phyloP scores from a whole-genome alignment of 225 moss, liverwort and hornwort species.

The Marchantia polymorpha region DNA sequence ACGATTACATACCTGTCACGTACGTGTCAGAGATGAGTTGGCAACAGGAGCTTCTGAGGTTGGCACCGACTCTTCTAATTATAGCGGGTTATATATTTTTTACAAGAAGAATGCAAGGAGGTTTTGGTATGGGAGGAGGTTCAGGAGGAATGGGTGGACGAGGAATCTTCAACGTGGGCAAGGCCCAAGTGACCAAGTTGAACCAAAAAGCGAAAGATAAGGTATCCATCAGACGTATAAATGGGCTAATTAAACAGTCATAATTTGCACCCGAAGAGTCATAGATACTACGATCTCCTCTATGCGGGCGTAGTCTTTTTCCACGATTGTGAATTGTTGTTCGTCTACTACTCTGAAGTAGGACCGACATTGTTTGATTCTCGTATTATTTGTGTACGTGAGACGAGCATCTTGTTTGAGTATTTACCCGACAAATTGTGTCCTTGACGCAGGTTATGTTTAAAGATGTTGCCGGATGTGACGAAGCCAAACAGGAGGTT shows the following conservation, averaged over 20 bases:
- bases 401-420: not conserved
- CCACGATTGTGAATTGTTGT: too few relatives aligned
- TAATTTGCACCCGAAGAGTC: not conserved
- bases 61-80: constrained; percentile 91
- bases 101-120: constrained; percentile 95
- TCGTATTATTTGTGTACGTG: too few relatives aligned
- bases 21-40: constrained; percentile 98
- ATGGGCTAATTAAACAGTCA: not conserved
- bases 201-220: constrained; percentile 96
- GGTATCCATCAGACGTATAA: constrained; percentile 35
- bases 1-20: constrained; percentile 94
- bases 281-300: too few relatives aligned
- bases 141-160: constrained; percentile 93
- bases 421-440: not conserved
- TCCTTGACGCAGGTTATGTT: constrained; percentile 73
- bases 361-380: too few relatives aligned
- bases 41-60: constrained; percentile 96
- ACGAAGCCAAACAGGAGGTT: constrained; percentile 97
- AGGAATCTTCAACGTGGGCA: constrained; percentile 96
- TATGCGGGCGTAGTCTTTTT: too few relatives aligned
- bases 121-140: constrained; percentile 91
- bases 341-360: too few relatives aligned
- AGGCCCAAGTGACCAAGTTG: constrained; percentile 98
- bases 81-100: constrained; percentile 98
- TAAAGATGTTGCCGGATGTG: constrained; percentile 98